Conservation (phyloP, 345 rosid species). For the Eucalyptus cloeziana region DNA sequence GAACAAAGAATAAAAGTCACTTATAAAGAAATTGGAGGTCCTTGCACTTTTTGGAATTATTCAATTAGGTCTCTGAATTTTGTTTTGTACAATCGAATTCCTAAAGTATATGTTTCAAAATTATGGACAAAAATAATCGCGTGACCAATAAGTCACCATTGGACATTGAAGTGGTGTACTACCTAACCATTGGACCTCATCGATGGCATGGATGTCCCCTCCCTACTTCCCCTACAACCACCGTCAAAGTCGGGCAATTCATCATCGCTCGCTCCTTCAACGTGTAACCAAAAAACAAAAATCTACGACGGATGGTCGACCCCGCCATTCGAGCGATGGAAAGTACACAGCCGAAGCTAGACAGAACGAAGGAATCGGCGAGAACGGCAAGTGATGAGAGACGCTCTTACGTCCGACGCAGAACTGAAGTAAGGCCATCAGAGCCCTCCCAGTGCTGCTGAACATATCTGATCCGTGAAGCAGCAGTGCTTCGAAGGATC, state of each 20-base stretch:
- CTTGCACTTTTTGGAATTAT: neutral
- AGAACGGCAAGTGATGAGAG: neutral
- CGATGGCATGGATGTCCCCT: neutral
- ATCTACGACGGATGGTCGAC: neutral
- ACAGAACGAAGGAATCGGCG: neutral
- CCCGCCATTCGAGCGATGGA: neutral
- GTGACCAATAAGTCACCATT: rapidly evolving
- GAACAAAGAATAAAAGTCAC: neutral
- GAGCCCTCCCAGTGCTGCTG: rapidly evolving
- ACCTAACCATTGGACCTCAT: neutral
- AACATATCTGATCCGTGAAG: neutral
- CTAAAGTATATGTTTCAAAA: neutral
- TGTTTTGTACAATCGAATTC: neutral
- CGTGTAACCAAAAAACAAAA: rapidly evolving
- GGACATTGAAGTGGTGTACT: rapidly evolving
- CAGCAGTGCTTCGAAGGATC: neutral
- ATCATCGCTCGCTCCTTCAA: neutral
- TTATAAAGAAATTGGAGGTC: neutral
- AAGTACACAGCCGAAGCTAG: neutral
- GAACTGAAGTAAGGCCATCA: neutral
- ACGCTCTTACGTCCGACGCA: rapidly evolving
- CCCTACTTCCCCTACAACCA: neutral
- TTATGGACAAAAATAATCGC: neutral
- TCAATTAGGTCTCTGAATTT: neutral
- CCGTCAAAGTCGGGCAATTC: neutral